Evolutionary conservation across 768 basidiomycete genomes (phyloP), one percentile per base, ranked within the genome.

Genomic region (Lactarius akahatsu): DNA sequence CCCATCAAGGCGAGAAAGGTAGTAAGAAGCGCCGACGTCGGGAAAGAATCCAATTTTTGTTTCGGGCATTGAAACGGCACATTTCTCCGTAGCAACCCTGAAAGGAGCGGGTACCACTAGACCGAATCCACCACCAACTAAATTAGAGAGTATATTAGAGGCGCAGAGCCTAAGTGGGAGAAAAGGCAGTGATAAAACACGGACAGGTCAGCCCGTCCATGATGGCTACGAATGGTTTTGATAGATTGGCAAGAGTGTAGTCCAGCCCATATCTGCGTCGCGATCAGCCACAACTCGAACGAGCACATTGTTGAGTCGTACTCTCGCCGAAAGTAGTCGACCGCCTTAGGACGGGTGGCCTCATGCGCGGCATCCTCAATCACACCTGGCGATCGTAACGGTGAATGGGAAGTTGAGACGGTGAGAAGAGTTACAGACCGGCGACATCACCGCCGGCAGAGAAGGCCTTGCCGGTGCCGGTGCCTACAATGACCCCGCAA

Each of bases 121-220:
- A 45, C 97, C 97, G 26, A 91, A 92, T 58, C 97, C 97, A 62
- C 97, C 97, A 56, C 97, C 97, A 90, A 98, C 94, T 97, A 67
- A 40, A 69, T 57, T 54, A 36, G 68, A 59, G 18, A 67, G 34
- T 62, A 57, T 23, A 64, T 66, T 45, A 61, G 41, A 57, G 62
- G 50, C 23, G 13, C 8, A 40, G 52, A 40, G 30, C 30, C 9
- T 16, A n/a, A 40, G 41, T 60, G 64, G 71, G 61, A 15, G 40
- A 43, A 59, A 62, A 58, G 34, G 57, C 61, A 47, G 66, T 61
- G 38, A 52, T 40, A 47, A 70, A 15, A 71, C 69, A 83, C 92
- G 65, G 73, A 97, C 96, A 92, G 11, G 94, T 95, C 56, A 90
- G 82, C 15, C 97, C 96, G 73, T 98, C 93, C 76, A 98, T 83